phyloP scores from a whole-genome alignment of 805 yeast genomes.

The Starmerella ratchasimensis region DNA sequence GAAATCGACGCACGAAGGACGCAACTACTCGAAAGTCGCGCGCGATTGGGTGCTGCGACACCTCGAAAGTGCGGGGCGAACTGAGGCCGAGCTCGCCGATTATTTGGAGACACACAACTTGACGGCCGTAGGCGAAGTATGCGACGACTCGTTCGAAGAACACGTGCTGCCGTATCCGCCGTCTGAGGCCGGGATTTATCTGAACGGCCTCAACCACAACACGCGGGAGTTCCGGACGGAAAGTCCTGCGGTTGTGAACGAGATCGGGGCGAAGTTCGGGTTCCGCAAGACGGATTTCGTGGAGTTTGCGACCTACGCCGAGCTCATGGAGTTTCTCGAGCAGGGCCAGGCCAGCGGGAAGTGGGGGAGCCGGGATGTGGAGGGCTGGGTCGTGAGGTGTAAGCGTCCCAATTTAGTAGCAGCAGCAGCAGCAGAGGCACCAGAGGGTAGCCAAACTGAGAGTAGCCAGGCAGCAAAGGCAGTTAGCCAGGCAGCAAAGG shows the following conservation, averaged over 20 bases:
- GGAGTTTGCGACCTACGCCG: slow-evolving; percentile 28
- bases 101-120: slow-evolving; percentile 37
- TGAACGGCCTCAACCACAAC: slow-evolving; percentile 79
- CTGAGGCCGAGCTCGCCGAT: slow-evolving; percentile 40
- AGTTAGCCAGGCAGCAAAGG: too few relatives aligned
- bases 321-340: slow-evolving; percentile 40
- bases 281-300: slow-evolving; percentile 43
- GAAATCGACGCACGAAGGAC: slow-evolving; percentile 27
- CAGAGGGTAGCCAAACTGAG: too few relatives aligned
- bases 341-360: slow-evolving; percentile 55
- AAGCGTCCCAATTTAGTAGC: slow-evolving; percentile 23
- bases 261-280: slow-evolving; percentile 56
- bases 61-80: slow-evolving; percentile 31
- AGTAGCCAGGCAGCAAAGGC: too few relatives aligned
- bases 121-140: slow-evolving; percentile 85
- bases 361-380: slow-evolving; percentile 42
- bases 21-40: slow-evolving; percentile 69
- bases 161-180: slow-evolving; percentile 66
- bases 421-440: too few relatives aligned
- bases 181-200: slow-evolving; percentile 63
- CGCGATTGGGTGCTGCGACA: slow-evolving; percentile 44
- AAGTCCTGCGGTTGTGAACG: slow-evolving; percentile 44
- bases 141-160: slow-evolving; percentile 89
- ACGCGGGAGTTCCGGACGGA: slow-evolving; percentile 48
- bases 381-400: slow-evolving; percentile 86